Evolutionary conservation across 2,329 filamentous ascomycete genomes (phyloP).

Genomic region (Ceratocystis cacaofunesta): DNA sequence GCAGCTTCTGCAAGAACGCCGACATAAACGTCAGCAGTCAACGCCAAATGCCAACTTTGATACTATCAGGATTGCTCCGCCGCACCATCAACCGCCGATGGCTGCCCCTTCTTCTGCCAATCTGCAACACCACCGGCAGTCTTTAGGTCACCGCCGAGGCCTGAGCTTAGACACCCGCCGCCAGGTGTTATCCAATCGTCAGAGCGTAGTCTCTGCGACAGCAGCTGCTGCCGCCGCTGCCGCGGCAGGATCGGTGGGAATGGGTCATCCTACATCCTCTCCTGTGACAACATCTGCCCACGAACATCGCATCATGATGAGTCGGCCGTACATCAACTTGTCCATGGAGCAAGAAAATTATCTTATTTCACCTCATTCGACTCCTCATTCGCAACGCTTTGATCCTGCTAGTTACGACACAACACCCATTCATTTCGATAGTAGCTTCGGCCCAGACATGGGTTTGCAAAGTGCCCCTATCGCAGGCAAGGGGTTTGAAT

Average conservation of each 20-base stretch:
- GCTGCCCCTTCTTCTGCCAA: conserved; percentile 8
- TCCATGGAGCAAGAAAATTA: conserved; percentile 32
- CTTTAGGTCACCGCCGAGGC: conserved; percentile 55
- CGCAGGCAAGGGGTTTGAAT: conserved; percentile 34
- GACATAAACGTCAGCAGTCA: conserved; percentile 75
- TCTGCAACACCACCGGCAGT: conserved; percentile 10
- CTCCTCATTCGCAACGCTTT: conserved; percentile 40
- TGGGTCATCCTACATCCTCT: conserved; percentile 27
- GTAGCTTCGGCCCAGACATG: conserved; percentile 26
- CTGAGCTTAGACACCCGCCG: conserved; percentile 66
- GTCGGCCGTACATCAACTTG: conserved; percentile 22
- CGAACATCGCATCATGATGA: conserved; percentile 19
- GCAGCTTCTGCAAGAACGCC: conserved; percentile 24
- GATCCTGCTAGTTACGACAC: conserved; percentile 32
- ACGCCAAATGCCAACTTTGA: conserved; percentile 61
- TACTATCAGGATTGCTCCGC: conserved; percentile 47
- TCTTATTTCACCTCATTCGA: conserved; percentile 40
- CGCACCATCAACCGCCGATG: conserved; percentile 27
- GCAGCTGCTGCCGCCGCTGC: conserved; percentile 24
- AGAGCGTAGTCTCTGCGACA: conserved; percentile 3
- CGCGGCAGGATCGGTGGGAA: conserved; percentile 20
- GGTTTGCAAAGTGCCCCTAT: conserved; percentile 17
- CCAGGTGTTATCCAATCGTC: conserved; percentile 25
- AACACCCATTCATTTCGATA: conserved; percentile 33
- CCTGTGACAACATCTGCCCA: conserved; percentile 18